Base-by-base conservation (phyloP, 371 early-diverging fungal genomes). In the Mortierella sp. region DNA sequence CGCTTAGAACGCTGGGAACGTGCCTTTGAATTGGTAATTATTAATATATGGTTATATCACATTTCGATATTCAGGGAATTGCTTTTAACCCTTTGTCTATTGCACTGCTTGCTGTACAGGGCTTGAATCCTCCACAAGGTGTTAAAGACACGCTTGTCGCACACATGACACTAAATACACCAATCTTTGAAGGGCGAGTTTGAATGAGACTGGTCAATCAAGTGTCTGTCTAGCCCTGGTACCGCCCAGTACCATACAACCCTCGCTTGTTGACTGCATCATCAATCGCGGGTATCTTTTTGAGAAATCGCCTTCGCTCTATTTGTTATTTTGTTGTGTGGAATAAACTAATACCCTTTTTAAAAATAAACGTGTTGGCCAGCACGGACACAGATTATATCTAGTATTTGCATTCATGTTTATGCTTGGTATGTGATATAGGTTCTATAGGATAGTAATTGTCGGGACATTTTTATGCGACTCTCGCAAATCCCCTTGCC, bases 1-100 rank as follows among this genome's bases (percentile, higher is more conserved):
- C 77, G 87, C 9, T 45, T 84, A 47, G 87, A 87, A 48, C 84
- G 87, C 6, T 87, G 87, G 87, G 78, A 80, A n/a, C 74, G 80
- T 36, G 81, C 81, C 6, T 69, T 69, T 33, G 60, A 33, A 19
- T 24, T 80, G 63, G 87, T 87, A 75, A 71, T 63, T 16, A 11
- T 15, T 8, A 32, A n/a, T 38, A 45, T 45, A 55, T 50, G 7
- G 60, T 15, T 19, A 60, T 13, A 8, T 47, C 16, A 16, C 58
- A 40, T 16, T 41, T 36, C 69, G 16, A 22, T 22, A 41, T 19
- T 28, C 55, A 55, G 16, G 48, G 19, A n/a, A 48, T n/a, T 2
- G 22, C 13, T 28, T 10, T 8, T 55, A 24, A 55, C 10, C 9
- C 19, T 0, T 8, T 4, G 2, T 38, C 19, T 48, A 60, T 52